Percentiles rank a stretch among this genome's conserved stretches.
Conservation (phyloP, 257 asterid species). For the Nicotiana noctiflora region DNA sequence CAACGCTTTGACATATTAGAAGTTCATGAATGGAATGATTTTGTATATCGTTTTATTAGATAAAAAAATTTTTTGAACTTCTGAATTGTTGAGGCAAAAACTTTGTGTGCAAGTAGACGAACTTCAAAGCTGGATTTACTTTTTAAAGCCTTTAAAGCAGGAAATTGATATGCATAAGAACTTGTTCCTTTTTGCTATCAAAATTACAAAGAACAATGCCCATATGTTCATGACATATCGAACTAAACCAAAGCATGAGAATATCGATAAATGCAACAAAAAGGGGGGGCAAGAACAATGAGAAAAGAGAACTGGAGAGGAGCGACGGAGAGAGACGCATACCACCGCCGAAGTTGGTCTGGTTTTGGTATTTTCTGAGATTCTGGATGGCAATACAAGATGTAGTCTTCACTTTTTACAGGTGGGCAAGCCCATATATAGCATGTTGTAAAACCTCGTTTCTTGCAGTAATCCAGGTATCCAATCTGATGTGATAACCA, state of each 20-base stretch:
- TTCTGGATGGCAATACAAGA: constrained; percentile 71
- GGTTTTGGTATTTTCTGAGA: constrained; percentile 56
- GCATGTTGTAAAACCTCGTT: constrained; percentile 55
- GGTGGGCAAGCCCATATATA: constrained; percentile 91
- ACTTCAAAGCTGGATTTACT: background rate
- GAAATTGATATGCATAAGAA: background rate
- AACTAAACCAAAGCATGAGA: background rate
- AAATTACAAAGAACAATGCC: background rate
- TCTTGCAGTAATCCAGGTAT: constrained; percentile 78
- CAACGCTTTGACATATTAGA: background rate
- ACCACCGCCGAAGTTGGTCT: constrained; percentile 61
- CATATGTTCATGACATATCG: background rate
- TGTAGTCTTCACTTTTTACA: constrained; percentile 60
- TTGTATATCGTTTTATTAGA: background rate
- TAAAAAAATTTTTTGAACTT: background rate
- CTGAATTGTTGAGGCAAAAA: background rate
- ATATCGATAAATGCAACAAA: background rate
- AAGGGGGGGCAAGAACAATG: background rate
- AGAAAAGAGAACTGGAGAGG: background rate
- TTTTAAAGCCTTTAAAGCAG: background rate
- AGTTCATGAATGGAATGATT: background rate
- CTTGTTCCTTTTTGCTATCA: background rate
- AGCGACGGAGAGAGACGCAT: constrained; percentile 13
- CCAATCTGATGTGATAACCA: constrained; percentile 45
- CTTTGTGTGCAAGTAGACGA: background rate